Evolutionary conservation across 129 eudicot species (phyloP), one percentile per base, ranked within the genome.

Genomic region (Logfia minima): DNA sequence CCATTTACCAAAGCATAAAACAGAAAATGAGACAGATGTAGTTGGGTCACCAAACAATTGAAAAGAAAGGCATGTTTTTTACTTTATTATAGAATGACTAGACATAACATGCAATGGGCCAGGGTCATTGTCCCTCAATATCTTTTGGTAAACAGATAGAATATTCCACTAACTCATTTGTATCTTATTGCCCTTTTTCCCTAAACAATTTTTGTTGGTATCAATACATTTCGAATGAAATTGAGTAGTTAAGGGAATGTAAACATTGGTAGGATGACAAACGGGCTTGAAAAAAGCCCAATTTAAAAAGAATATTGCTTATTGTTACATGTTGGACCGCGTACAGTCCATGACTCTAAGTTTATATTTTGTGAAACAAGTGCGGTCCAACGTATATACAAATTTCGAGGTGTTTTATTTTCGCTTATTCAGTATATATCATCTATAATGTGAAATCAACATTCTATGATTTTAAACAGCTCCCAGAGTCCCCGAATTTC

Each of bases 401-500:
- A 9, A 41, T 41, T 0, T 41, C 4, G 3, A 41, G 48, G 10
- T 41, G 14, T 41, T 10, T 41, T 41, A 41, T 41, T 41, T 2
- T 9, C 0, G 14, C 3, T 41, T 41, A 10, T 41, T 41, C 7
- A 10, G 14, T 43, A 10, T 9, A 2, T 43, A 43, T 10, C n/a
- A 13, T 48, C 18, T 48, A 48, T 48, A 1, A 48, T 48, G 5
- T 1, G n/a, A 48, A 14, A 48, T 48, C 6, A 4, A 13, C n/a
- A 48, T 3, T 14, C 11, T 34, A 58, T 23, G 16, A 62, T 60
- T 2, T 2, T 64, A 56, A 28, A 29, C 92, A 93, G 97, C 85
- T 90, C n/a, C 98, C 98, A 9, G 92, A 85, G 76, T 93, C 96
- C 1, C 97, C 98, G 0, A 87, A 90, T 81, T 93, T 93, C 80